A percentile compares a stretch with the other conserved stretches of the same genome.
Conservation (phyloP, 805 yeast genomes). For the Kluyveromyces starmeri region DNA sequence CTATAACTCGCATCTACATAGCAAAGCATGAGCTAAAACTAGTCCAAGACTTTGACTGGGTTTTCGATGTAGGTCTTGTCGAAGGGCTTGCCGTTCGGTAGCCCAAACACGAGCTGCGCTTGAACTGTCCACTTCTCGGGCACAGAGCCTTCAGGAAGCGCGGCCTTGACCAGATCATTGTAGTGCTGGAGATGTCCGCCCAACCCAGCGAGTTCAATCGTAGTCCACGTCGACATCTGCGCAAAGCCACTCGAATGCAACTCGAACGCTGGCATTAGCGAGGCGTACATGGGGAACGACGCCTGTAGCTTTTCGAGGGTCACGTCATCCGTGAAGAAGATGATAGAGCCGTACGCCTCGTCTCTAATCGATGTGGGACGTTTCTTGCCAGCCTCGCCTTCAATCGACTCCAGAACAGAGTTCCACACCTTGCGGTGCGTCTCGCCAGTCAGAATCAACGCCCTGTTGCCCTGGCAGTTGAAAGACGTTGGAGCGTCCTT, state of each 20-base stretch:
- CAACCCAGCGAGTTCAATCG: constrained; percentile 35
- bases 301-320: constrained; percentile 34
- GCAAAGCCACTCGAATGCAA: constrained; percentile 42
- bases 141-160: constrained; percentile 31
- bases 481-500: constrained; percentile 43
- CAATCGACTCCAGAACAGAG: constrained; percentile 31
- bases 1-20: too few species aligned
- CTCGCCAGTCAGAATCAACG: constrained; percentile 38
- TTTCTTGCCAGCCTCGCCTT: constrained; percentile 31
- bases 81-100: constrained; percentile 30
- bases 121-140: constrained; percentile 38
- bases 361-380: constrained; percentile 37
- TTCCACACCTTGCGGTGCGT: constrained; percentile 40
- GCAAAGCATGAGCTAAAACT: too few species aligned
- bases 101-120: constrained; percentile 45
- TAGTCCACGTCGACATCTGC: constrained; percentile 43
- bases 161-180: constrained; percentile 36
- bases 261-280: constrained; percentile 40
- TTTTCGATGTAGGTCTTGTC: constrained; percentile 37
- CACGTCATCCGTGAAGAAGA: constrained; percentile 39
- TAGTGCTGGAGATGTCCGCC: constrained; percentile 49
- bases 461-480: constrained; percentile 44
- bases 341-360: constrained; percentile 41
- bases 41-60: constrained; percentile 32
- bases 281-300: constrained; percentile 36